Base-by-base conservation (phyloP, 2,329 filamentous ascomycete species). In the Colletotrichum tamarilloi region DNA sequence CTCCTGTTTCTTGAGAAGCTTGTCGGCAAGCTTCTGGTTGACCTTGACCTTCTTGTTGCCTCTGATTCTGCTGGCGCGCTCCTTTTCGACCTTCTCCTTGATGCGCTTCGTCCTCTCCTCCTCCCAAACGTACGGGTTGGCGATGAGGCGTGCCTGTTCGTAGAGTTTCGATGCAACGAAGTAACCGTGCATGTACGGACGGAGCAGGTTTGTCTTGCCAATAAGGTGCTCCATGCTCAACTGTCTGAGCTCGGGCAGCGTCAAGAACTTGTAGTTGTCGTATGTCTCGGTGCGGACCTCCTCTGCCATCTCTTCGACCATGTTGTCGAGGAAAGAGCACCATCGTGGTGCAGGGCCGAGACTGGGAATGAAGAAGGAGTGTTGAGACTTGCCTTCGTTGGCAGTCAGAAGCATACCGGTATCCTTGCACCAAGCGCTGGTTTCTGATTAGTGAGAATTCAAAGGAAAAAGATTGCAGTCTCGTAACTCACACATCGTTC, bases 181-280 rank as follows among this genome's bases (percentile, higher is more conserved):
- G 87, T 97, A 98, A 77, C 97, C 97, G 81, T 99, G 97, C 97
- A 99, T 99, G 81, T 99, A 99, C 56, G 97, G 97, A 57, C 96
- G 90, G 53, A 99, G 86, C 24, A 98, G 86, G 79, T 94, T 97
- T 32, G 95, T 97, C 78, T 95, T 95, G 76, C 96, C 96, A 70
- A 99, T 89, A 60, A 99, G 87, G 81, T 98, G 96, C 66, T 94
- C 92, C 79, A 99, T 84, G 81, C 94, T 97, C 76, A 99, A 89
- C 46, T 92, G 91, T 78, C 94, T 93, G 66, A 99, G 88, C 82
- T 99, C 95, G 56, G 94, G 91, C 74, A 95, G 83, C 2, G 96
- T 98, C 80, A 99, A 87, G 90, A 99, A 99, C 84, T 98, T 99
- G 90, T 96, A 98, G 84, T 99, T 98, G 84, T 99, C 97, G 86